A percentile compares a stretch with the other conserved stretches of the same genome.
Evolutionary conservation across 257 asterid genomes (phyloP).

Genomic region (Thymus mandschuricus): DNA sequence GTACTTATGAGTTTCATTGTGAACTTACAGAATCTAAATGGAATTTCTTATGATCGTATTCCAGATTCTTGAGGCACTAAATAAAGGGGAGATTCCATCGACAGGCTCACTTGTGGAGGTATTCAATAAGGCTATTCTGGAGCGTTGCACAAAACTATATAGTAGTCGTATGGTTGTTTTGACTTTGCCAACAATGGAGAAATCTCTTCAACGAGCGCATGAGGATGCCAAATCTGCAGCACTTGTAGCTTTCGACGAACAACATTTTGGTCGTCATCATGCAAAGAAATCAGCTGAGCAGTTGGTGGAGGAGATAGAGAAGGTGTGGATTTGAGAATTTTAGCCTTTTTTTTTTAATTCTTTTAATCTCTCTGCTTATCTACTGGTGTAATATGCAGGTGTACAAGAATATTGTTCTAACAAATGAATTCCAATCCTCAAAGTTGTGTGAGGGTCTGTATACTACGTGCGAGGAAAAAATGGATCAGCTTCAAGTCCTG

Average conservation of each 20-base stretch:
- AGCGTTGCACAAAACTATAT: conserved; percentile 73
- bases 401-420: conserved; percentile 62
- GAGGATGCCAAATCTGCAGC: conserved; percentile 64
- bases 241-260: conserved; percentile 75
- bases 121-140: conserved; percentile 86
- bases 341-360: conserved; percentile 9
- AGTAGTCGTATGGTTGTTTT: conserved; percentile 52
- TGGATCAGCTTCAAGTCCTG: conserved; percentile 96
- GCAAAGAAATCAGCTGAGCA: conserved; percentile 87
- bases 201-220: conserved; percentile 66
- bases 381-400: conserved; percentile 37
- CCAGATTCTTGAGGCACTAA: conserved; percentile 96
- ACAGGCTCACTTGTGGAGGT: conserved; percentile 97
- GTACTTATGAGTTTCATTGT: neutral
- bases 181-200: conserved; percentile 64
- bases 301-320: conserved; percentile 76
- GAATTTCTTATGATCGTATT: conserved; percentile 1
- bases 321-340: conserved; percentile 45
- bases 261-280: conserved; percentile 92
- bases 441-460: conserved; percentile 83
- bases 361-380: conserved; percentile 30
- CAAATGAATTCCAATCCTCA: conserved; percentile 83
- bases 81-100: conserved; percentile 97
- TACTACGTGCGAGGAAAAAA: conserved; percentile 83
- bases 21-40: neutral